A percentile compares a stretch with the other conserved stretches of the same genome.
Evolutionary conservation across 345 rosid genomes (phyloP).

Genomic region (Trapa bicornis): DNA sequence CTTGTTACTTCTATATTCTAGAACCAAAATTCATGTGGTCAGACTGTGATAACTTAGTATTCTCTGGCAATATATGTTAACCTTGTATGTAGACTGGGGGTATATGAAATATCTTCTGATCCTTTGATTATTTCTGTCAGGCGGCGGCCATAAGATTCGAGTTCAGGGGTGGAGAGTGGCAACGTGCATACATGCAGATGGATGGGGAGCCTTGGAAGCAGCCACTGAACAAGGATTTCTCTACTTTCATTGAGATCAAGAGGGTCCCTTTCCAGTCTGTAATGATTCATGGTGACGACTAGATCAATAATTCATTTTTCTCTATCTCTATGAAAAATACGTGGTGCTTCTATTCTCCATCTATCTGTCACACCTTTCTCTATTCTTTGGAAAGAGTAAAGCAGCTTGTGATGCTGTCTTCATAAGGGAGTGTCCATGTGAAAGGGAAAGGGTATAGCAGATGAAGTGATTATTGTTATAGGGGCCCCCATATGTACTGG

Average conservation of each 20-base stretch:
- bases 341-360: neutral
- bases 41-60: neutral
- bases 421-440: neutral
- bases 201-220: slow-evolving; percentile 99
- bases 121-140: slow-evolving; percentile 19
- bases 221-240: slow-evolving; percentile 51
- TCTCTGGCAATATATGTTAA: neutral
- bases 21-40: neutral
- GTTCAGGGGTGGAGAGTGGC: slow-evolving; percentile 85
- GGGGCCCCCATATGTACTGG: neutral
- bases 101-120: neutral
- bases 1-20: too few species aligned
- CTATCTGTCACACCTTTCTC: neutral
- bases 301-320: neutral
- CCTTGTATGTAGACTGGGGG: neutral
- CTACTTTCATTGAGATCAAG: slow-evolving; percentile 68
- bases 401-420: too few species aligned
- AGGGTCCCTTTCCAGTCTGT: slow-evolving; percentile 64
- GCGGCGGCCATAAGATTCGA: slow-evolving; percentile 83
- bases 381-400: neutral
- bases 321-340: neutral
- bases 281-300: slow-evolving; percentile 50
- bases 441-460: neutral
- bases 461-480: neutral
- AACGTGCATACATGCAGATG: slow-evolving; percentile 85